phyloP scores from a whole-genome alignment of 805 yeast genomes.

The Groenewaldozyma salmanticensis region DNA sequence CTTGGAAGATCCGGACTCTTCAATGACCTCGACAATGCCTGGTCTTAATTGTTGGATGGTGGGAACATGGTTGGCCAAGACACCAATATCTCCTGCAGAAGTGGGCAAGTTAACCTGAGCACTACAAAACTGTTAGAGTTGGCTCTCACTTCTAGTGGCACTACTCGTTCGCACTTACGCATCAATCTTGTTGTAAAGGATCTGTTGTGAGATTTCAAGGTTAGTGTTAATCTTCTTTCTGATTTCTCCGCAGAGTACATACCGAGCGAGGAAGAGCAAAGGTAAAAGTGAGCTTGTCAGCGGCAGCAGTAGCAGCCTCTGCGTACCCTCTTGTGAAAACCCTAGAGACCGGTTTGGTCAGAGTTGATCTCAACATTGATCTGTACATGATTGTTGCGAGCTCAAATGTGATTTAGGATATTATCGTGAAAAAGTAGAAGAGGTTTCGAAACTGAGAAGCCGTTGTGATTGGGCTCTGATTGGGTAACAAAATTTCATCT shows the following conservation, averaged over 20 bases:
- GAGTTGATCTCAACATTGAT: no score
- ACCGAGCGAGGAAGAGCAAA: constrained; percentile 84
- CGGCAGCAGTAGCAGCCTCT: constrained; percentile 57
- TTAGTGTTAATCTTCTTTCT: background rate
- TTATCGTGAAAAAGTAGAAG: no score
- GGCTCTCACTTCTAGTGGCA: background rate
- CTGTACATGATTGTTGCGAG: no score
- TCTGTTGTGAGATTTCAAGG: no score
- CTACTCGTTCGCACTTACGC: no score
- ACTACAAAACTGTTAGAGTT: constrained; percentile 18
- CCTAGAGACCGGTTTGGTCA: constrained; percentile 11
- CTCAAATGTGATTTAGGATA: no score
- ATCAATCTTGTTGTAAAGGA: constrained; percentile 25
- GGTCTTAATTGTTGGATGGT: constrained; percentile 92
- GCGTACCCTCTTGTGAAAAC: constrained; percentile 66
- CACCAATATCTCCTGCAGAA: constrained; percentile 91
- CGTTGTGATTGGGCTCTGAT: no score
- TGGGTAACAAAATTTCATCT: no score
- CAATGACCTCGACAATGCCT: constrained; percentile 88
- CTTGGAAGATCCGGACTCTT: constrained; percentile 58
- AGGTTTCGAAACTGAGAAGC: no score
- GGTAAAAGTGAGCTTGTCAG: constrained; percentile 75
- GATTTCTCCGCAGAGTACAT: constrained; percentile 9
- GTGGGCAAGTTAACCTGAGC: constrained; percentile 93
- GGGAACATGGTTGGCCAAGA: constrained; percentile 96